Conservation (phyloP, 2,329 filamentous ascomycete species). For the Conoideocrella luteorostrata region DNA sequence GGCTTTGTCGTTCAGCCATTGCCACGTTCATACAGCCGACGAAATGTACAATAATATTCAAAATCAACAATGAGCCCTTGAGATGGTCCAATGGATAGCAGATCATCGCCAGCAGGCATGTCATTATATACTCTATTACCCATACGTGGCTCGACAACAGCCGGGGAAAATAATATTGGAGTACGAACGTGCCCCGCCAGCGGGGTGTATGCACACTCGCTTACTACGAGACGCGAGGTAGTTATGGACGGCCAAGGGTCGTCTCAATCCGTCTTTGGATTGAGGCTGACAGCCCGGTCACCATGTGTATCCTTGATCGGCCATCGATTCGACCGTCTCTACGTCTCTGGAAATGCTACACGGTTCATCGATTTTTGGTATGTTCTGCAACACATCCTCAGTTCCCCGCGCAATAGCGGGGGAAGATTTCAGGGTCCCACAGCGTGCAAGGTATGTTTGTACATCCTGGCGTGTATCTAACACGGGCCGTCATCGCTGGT, state of each 20-base stretch:
- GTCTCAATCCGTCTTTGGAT: neutral
- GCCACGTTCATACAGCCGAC: neutral
- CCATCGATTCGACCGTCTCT: slow-evolving; percentile 3
- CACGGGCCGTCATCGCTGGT: slow-evolving; percentile 1
- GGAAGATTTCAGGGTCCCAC: neutral
- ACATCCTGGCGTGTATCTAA: slow-evolving; percentile 2
- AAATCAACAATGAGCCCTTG: neutral
- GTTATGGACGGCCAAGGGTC: slow-evolving; percentile 3
- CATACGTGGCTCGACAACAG: too few species aligned
- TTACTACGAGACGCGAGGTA: too few species aligned
- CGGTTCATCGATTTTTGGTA: neutral
- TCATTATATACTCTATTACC: slow-evolving; percentile 5
- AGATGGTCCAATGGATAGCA: neutral
- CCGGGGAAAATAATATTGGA: too few species aligned
- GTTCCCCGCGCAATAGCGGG: neutral
- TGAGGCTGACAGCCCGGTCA: slow-evolving; percentile 3
- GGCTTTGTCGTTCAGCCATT: slow-evolving; percentile 5
- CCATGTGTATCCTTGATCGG: slow-evolving; percentile 1
- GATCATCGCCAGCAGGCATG: neutral
- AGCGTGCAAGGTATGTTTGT: neutral
- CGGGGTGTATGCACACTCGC: neutral
- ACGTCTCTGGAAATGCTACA: neutral
- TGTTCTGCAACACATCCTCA: neutral
- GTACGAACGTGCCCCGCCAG: too few species aligned
- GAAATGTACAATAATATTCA: neutral